Evolutionary conservation across 306 rosid genomes (phyloP), one percentile per base, ranked within the genome.

Genomic region (Rosa lucieae): DNA sequence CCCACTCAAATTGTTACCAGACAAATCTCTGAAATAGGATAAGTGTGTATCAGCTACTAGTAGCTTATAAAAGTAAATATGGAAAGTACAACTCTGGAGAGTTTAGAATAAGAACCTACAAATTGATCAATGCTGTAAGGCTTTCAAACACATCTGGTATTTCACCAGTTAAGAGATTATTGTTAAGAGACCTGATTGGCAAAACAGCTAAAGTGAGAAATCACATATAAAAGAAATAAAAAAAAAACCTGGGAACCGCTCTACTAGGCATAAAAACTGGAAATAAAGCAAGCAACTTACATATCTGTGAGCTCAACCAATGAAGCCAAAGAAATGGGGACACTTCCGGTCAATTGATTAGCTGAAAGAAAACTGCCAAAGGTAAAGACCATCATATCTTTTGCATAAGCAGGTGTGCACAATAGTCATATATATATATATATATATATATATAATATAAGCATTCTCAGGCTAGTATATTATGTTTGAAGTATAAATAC

Each of bases 321-420:
- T 20, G 92, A 49, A 17, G 97, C 87, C 86, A 94, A 74, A 66
- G 94, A 78, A 67, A 72, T 68, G 18, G 98, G 98, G 84, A 94
- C 89, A 81, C 89, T 90, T 86, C 97, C 98, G 18, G 81, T 82
- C 78, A 94, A 85, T 79, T 88, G 89, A 79, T 94, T 94, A 83
- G 79, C 93, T 70, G 98, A 94, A 84, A 94, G 98, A 88, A 94
- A 94, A 75, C 98, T 94, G 94, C 66, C 74, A 86, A 84, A 83
- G 75, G 83, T 71, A 87, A 77, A 73, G 79, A 74, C 75, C 77
- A 83, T 78, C 78, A 86, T 76, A 74, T 76, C 73, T 65, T 84
- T 82, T 73, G 76, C 79, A 79, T 77, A 72, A 73, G 82, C 70
- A 59, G 70, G 68, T 72, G 62, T 29, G 53, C 80, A 65, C 70